Percentiles rank a stretch among this genome's conserved stretches.
These are phyloP conservation scores for Aureobasidium sp. DNA, from an alignment of 2,329 filamentous ascomycete genomes.

Conservation along the genomic window DNA sequence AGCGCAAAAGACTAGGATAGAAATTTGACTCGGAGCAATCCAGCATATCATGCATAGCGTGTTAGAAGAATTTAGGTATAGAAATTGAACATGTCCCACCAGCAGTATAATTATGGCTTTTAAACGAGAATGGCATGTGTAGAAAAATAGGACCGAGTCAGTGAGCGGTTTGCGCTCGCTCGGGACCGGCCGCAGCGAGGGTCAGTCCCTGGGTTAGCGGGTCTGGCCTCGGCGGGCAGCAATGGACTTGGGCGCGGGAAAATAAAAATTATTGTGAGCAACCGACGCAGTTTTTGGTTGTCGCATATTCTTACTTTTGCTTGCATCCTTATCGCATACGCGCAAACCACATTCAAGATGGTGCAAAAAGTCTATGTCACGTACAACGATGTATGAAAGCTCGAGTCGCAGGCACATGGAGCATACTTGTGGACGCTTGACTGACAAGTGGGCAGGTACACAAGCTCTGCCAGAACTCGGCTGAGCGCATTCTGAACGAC, in stretches of 20 bases:
- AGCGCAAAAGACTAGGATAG: constrained; percentile 50
- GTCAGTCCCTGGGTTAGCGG: not conserved
- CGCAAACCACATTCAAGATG: constrained; percentile 18
- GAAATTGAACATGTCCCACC: not conserved
- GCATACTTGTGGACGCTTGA: not conserved
- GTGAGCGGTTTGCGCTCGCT: not conserved
- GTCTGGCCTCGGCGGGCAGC: constrained; percentile 2
- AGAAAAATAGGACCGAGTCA: not conserved
- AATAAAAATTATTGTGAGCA: constrained; percentile 7
- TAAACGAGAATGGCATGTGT: not conserved
- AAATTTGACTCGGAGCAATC: not conserved
- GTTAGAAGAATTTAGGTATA: not conserved
- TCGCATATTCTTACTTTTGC: constrained; percentile 3
- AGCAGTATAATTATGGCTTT: not conserved
- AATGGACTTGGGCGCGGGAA: not conserved
- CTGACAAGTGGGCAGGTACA: constrained; percentile 60
- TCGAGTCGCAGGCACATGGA: not conserved
- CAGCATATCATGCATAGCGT: not conserved
- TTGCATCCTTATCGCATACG: not conserved
- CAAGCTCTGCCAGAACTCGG: constrained; percentile 88
- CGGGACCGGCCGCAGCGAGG: not conserved
- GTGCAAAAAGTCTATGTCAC: constrained; percentile 81
- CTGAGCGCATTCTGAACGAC: constrained; percentile 68
- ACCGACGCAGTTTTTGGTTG: not conserved
- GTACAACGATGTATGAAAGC: constrained; percentile 70